A percentile compares a stretch with the other conserved stretches of the same genome.
phyloP scores from a whole-genome alignment of 2,329 filamentous ascomycete genomes.

The Colletotrichum sojae region DNA sequence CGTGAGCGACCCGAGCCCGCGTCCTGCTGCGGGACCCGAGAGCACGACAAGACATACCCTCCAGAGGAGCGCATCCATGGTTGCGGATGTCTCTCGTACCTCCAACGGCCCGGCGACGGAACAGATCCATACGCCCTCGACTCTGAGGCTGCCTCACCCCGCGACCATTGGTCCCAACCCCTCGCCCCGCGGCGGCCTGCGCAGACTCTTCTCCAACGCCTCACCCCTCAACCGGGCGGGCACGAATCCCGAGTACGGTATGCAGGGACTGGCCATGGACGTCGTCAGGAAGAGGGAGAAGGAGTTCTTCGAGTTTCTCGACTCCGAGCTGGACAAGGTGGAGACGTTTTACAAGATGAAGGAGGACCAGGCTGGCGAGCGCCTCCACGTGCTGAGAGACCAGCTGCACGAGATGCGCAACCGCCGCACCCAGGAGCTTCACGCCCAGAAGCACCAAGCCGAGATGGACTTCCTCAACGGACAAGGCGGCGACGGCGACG shows the following conservation, averaged over 20 bases:
- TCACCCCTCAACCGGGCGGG: slow-evolving; percentile 52
- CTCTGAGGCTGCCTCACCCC: slow-evolving; percentile 27
- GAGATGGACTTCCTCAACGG: slow-evolving; percentile 46
- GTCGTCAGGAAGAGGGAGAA: slow-evolving; percentile 80
- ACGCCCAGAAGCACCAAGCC: slow-evolving; percentile 56
- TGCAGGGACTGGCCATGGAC: slow-evolving; percentile 60
- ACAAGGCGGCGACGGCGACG: slow-evolving; percentile 47
- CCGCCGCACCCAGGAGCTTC: slow-evolving; percentile 80
- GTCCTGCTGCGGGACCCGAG: slow-evolving; percentile 32
- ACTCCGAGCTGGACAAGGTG: slow-evolving; percentile 89
- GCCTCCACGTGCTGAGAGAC: slow-evolving; percentile 79
- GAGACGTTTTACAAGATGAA: slow-evolving; percentile 91
- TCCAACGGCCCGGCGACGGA: background rate
- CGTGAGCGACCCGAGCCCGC: slow-evolving; percentile 43
- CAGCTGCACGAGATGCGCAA: slow-evolving; percentile 96
- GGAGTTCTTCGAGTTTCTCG: slow-evolving; percentile 91
- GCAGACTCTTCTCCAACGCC: slow-evolving; percentile 57
- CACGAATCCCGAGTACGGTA: slow-evolving; percentile 57
- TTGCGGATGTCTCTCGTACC: slow-evolving; percentile 15
- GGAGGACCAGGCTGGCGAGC: slow-evolving; percentile 84
- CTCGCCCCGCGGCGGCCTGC: slow-evolving; percentile 45
- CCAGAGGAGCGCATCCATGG: slow-evolving; percentile 54
- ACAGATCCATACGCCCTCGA: slow-evolving; percentile 22
- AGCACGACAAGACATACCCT: slow-evolving; percentile 47
- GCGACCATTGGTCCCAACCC: slow-evolving; percentile 27